Conservation (phyloP, 2,329 filamentous ascomycete species). For the Beauveria asiatica region DNA sequence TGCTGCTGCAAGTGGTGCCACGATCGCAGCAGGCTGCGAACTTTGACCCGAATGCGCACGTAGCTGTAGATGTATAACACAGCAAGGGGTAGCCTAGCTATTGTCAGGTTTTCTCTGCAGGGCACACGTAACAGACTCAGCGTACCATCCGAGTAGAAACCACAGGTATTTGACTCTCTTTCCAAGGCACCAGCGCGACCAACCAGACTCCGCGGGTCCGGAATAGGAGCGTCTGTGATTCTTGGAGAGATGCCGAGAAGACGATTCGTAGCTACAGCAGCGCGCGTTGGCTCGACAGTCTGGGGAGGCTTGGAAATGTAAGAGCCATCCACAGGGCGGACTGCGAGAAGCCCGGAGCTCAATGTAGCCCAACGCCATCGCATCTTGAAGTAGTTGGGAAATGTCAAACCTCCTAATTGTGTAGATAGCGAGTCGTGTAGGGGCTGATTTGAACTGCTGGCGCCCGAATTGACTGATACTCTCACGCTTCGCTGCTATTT, state of each 20-base stretch:
- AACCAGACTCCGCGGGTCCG: not conserved
- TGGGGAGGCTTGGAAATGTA: not conserved
- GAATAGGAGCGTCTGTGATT: conserved; percentile 5
- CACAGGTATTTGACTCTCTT: conserved; percentile 3
- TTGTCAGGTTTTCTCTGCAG: not conserved
- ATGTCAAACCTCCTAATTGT: not conserved
- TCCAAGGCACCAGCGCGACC: not conserved
- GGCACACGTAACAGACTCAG: not conserved
- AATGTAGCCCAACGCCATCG: not conserved
- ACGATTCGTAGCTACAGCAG: not conserved
- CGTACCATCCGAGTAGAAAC: conserved; percentile 4
- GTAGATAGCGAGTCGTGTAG: not conserved
- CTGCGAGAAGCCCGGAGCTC: not conserved
- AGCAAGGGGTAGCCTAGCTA: not conserved
- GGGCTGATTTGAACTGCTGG: no score
- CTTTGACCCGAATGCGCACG: not conserved
- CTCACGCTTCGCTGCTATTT: not conserved
- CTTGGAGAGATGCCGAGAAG: not conserved
- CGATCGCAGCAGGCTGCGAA: not conserved
- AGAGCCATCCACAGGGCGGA: not conserved
- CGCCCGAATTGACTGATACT: no score
- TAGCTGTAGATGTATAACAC: not conserved
- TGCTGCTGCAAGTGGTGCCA: not conserved
- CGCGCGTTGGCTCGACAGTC: not conserved
- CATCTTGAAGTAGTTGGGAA: not conserved